Base-by-base conservation (phyloP, 108 stramenopile genomes). In the Nitzschia inconspicua region DNA sequence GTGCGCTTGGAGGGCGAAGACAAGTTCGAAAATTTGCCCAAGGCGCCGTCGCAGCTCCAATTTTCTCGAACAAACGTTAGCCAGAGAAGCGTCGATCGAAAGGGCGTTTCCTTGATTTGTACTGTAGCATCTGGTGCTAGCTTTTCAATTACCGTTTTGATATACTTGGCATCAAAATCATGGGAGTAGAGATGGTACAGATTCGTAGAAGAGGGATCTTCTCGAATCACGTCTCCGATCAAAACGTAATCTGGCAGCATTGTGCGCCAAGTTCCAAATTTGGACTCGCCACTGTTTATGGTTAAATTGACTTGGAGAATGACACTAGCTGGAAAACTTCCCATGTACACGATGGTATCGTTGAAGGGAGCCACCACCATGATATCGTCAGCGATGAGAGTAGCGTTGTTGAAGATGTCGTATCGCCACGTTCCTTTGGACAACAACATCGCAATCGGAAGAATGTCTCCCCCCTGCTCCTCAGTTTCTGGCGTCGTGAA, bases 281-380 rank as follows among this genome's bases (percentile, higher is more conserved):
- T n/a, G n/a, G n/a, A 6, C 5, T 34, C 40, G 3, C 40, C 20
- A 13, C 5, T 26, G n/a, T 49, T 59, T 5, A 68, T 14, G n/a
- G 48, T 48, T 0, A 36, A 47, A 30, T 68, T 43, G 2, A 68
- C 35, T 22, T 18, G 0, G 6, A 56, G 18, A 25, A 73, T 51
- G 11, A 42, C 37, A 2, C 24, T 14, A 13, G 47, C 27, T 11
- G 59, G 34, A 24, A 73, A 35, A 7, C 30, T 47, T 20, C 65
- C 63, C 24, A 82, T 25, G 26, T 29, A 52, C 16, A 58, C 46
- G 2, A 85, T 44, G 14, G 73, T 65, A 43, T 86, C 81, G 58
- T 90, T 83, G 53, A 76, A 78, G 8, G 89, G 89, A 0, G 79
- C 35, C 27, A 86, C 75, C 4, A 74, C 69, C 18, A 78, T 54